phyloP scores from a whole-genome alignment of 2,329 filamentous ascomycete species.

The Metarhizium sp. region DNA sequence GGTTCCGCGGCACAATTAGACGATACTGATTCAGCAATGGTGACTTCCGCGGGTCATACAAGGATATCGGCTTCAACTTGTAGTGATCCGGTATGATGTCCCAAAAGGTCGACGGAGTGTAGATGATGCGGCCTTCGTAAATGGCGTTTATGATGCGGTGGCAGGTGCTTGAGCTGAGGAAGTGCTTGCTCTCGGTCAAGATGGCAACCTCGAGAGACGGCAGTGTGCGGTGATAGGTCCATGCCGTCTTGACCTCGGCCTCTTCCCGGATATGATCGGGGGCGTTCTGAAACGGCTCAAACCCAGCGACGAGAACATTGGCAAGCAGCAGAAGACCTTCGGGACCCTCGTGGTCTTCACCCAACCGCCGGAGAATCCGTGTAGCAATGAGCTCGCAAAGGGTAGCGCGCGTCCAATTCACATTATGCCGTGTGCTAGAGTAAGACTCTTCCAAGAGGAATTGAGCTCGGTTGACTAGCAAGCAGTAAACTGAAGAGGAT shows the following conservation, averaged over 20 bases:
- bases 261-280: conserved; percentile 56
- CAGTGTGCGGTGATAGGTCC: conserved; percentile 48
- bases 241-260: conserved; percentile 38
- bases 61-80: conserved; percentile 71
- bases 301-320: conserved; percentile 73
- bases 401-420: conserved; percentile 67
- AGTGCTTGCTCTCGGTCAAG: conserved; percentile 69
- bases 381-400: conserved; percentile 75
- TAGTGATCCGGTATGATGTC: conserved; percentile 81
- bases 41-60: conserved; percentile 69
- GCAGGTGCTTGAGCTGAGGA: conserved; percentile 67
- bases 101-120: conserved; percentile 72
- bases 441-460: conserved; percentile 71
- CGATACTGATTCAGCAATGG: conserved; percentile 78
- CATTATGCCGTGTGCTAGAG: conserved; percentile 69
- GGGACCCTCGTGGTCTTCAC: conserved; percentile 65
- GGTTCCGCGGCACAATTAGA: conserved; percentile 69
- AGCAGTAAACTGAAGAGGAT: conserved; percentile 56
- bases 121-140: conserved; percentile 70
- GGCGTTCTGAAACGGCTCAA: conserved; percentile 78
- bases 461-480: conserved; percentile 72
- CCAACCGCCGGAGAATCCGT: conserved; percentile 67
- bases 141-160: conserved; percentile 78
- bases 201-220: conserved; percentile 79
- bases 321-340: conserved; percentile 64